Conservation (phyloP, 2,329 filamentous ascomycete species). For the Neoscytalidium dimidiatum region DNA sequence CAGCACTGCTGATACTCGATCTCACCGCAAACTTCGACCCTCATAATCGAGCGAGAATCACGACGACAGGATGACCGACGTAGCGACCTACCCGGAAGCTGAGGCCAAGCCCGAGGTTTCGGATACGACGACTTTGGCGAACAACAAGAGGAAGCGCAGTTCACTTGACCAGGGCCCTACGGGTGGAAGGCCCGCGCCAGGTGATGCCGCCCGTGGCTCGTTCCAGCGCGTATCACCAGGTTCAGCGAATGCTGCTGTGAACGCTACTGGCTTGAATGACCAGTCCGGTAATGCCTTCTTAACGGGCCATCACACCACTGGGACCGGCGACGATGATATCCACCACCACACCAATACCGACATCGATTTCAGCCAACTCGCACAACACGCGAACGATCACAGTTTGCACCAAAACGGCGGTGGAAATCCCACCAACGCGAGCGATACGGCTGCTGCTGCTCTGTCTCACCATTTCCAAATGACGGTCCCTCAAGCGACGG, state of each 20-base stretch:
- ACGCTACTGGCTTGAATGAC: constrained; percentile 35
- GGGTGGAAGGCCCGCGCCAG: constrained; percentile 36
- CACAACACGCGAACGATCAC: constrained; percentile 32
- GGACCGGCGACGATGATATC: constrained; percentile 43
- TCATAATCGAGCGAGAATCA: not conserved
- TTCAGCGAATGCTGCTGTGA: constrained; percentile 26
- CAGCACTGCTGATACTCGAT: constrained; percentile 10
- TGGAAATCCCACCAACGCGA: constrained; percentile 50
- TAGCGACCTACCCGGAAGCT: constrained; percentile 39
- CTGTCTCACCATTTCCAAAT: constrained; percentile 54
- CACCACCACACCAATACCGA: constrained; percentile 30
- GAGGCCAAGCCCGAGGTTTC: constrained; percentile 34
- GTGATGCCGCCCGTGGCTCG: constrained; percentile 21
- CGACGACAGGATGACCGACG: constrained; percentile 37
- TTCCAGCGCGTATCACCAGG: constrained; percentile 24
- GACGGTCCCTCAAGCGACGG: constrained; percentile 58
- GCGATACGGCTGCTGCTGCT: constrained; percentile 63
- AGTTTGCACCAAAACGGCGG: constrained; percentile 54
- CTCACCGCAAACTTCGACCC: not conserved
- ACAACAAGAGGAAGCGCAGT: constrained; percentile 50
- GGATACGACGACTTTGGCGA: constrained; percentile 26
- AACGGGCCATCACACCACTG: constrained; percentile 40
- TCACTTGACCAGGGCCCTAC: constrained; percentile 44
- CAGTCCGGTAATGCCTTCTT: constrained; percentile 42
- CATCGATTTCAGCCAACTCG: constrained; percentile 36